These are phyloP conservation scores for Saturnispora kantuleensis DNA, from an alignment of 805 yeast genomes.

Conservation along the genomic window DNA sequence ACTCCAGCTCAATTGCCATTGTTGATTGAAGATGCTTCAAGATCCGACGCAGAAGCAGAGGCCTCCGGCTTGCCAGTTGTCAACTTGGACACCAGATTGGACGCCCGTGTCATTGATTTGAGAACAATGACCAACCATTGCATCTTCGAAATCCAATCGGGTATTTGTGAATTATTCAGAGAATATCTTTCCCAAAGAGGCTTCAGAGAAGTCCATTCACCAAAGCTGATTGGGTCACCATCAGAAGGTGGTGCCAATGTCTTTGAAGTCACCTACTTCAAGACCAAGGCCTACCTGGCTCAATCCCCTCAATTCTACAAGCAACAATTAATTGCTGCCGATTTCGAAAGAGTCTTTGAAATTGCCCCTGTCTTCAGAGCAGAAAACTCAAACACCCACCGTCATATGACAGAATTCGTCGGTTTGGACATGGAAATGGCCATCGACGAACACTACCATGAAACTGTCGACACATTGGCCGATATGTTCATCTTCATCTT, in stretches of 20 bases:
- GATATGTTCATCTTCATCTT: slow-evolving; percentile 79
- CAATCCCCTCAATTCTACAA: slow-evolving; percentile 98
- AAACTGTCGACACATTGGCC: slow-evolving; percentile 52
- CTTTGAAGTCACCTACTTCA: slow-evolving; percentile 88
- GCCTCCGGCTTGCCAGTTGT: slow-evolving; percentile 87
- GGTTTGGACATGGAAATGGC: slow-evolving; percentile 98
- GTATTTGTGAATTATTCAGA: slow-evolving; percentile 78
- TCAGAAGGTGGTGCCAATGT: slow-evolving; percentile 98
- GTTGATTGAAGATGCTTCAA: slow-evolving; percentile 90
- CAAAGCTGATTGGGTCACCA: slow-evolving; percentile 89
- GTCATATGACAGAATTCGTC: slow-evolving; percentile 98
- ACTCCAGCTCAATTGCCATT: slow-evolving; percentile 92
- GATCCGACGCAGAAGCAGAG: slow-evolving; percentile 92
- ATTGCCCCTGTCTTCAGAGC: slow-evolving; percentile 98
- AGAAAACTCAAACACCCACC: slow-evolving; percentile 96
- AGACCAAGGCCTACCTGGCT: slow-evolving; percentile 85
- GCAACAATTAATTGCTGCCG: slow-evolving; percentile 97
- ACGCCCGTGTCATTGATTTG: slow-evolving; percentile 89
- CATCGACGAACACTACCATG: slow-evolving; percentile 96
- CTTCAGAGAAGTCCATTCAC: slow-evolving; percentile 92
- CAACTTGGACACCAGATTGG: slow-evolving; percentile 92
- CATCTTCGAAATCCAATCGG: slow-evolving; percentile 87
- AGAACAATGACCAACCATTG: slow-evolving; percentile 98
- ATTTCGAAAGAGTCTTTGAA: slow-evolving; percentile 93
- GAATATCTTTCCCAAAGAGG: slow-evolving; percentile 63